Evolutionary conservation across 257 asterid species (phyloP).

Genomic region (Linderniella brevidens): DNA sequence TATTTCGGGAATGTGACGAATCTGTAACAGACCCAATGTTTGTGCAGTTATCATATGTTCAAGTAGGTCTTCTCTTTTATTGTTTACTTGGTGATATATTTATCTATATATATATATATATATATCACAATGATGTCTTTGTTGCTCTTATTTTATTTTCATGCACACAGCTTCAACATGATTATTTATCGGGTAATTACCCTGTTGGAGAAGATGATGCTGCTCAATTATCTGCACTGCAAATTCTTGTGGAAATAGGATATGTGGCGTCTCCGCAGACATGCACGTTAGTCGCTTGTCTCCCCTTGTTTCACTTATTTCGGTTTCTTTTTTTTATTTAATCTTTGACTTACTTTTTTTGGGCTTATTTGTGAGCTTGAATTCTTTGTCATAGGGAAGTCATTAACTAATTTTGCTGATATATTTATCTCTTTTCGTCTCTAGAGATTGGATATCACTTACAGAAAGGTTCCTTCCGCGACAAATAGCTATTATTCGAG

Average conservation of each 20-base stretch:
- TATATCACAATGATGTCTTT: conserved; percentile 1
- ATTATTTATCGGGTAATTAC: conserved; percentile 80
- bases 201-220: conserved; percentile 99
- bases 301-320: too few species aligned
- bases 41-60: conserved; percentile 86
- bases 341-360: conserved; percentile 8
- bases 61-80: conserved; percentile 37
- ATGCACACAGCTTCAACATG: conserved; percentile 77
- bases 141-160: conserved; percentile 8
- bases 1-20: conserved; percentile 95
- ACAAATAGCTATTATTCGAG: conserved; percentile 86
- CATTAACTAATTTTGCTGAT: conserved; percentile 7
- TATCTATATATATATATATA: too few species aligned
- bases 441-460: conserved; percentile 88
- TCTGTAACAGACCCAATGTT: conserved; percentile 86
- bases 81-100: too few species aligned
- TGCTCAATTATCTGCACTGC: conserved; percentile 88
- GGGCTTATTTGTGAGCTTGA: conserved; percentile 2
- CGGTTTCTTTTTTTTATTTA: conserved; percentile 3
- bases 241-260: conserved; percentile 85
- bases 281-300: conserved; percentile 61
- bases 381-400: too few species aligned
- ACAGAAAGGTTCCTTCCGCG: conserved; percentile 78
- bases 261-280: conserved; percentile 64
- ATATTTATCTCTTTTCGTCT: conserved; percentile 11